Evolutionary conservation across 257 asterid genomes (phyloP).

Genomic region (Solanum bulbocastanum): DNA sequence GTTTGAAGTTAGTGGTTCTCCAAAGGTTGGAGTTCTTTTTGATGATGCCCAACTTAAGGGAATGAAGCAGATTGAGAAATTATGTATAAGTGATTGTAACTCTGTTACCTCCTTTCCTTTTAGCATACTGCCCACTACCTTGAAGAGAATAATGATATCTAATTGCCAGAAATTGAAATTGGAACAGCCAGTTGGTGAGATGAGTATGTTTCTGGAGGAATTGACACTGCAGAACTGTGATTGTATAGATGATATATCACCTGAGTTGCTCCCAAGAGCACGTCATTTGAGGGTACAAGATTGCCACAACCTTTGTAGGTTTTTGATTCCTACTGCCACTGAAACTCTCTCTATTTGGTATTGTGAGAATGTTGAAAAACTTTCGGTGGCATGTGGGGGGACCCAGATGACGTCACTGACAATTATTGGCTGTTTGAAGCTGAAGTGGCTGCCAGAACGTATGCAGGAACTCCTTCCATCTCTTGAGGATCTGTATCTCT

Average conservation of each 20-base stretch:
- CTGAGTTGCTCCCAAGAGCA: background rate
- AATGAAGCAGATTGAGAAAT: background rate
- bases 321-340: background rate
- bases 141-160: accelerated
- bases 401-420: no score
- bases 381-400: background rate
- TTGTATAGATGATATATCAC: background rate
- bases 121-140: background rate
- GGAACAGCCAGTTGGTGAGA: background rate
- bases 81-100: accelerated
- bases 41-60: background rate
- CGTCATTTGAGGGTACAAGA: accelerated
- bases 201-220: accelerated
- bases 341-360: accelerated
- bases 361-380: background rate
- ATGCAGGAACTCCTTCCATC: no score
- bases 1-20: no score
- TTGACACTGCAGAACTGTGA: accelerated
- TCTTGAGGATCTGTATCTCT: accelerated
- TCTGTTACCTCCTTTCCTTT: background rate
- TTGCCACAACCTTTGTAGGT: background rate
- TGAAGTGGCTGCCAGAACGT: no score
- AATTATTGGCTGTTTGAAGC: no score
- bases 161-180: background rate
- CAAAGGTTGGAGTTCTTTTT: no score